phyloP scores from a whole-genome alignment of 1,284 basidiomycete species.

The Leccinum griseonigrum region DNA sequence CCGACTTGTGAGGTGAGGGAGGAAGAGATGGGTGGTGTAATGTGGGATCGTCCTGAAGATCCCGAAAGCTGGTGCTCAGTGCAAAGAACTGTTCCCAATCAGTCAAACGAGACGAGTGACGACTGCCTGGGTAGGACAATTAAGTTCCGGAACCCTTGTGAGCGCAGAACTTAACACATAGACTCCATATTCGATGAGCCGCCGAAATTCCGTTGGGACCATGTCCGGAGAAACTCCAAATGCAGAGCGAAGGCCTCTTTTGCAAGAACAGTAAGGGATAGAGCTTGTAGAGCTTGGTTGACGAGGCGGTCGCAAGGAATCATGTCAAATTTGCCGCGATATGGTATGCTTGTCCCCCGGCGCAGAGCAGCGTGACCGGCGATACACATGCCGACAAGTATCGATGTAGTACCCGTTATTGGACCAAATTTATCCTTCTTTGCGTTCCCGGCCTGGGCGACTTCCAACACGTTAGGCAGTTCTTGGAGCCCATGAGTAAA shows the following conservation, averaged over 20 bases:
- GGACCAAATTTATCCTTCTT: conserved; percentile 4
- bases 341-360: conserved; percentile 42
- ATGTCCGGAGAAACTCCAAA: conserved; percentile 49
- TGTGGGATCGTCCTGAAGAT: conserved; percentile 57
- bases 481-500: conserved; percentile 55
- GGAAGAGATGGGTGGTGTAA: conserved; percentile 47
- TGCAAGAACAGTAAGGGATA: conserved; percentile 58
- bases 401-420: conserved; percentile 35
- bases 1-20: conserved; percentile 23
- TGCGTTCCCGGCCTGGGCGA: conserved; percentile 19
- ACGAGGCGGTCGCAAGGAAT: conserved; percentile 53
- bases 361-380: conserved; percentile 35
- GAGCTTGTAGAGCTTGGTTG: conserved; percentile 54
- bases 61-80: conserved; percentile 42
- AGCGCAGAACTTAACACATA: no score
- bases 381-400: conserved; percentile 42
- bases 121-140: background rate
- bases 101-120: conserved; percentile 6
- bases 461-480: conserved; percentile 39
- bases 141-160: no score
- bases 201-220: conserved; percentile 46
- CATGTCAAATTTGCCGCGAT: conserved; percentile 47
- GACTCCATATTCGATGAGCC: conserved; percentile 33
- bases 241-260: conserved; percentile 59
- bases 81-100: conserved; percentile 29